Evolutionary conservation across 352 stramenopile genomes (phyloP), one percentile per base, ranked within the genome.

Genomic region (Globisporangium cystogenes): DNA sequence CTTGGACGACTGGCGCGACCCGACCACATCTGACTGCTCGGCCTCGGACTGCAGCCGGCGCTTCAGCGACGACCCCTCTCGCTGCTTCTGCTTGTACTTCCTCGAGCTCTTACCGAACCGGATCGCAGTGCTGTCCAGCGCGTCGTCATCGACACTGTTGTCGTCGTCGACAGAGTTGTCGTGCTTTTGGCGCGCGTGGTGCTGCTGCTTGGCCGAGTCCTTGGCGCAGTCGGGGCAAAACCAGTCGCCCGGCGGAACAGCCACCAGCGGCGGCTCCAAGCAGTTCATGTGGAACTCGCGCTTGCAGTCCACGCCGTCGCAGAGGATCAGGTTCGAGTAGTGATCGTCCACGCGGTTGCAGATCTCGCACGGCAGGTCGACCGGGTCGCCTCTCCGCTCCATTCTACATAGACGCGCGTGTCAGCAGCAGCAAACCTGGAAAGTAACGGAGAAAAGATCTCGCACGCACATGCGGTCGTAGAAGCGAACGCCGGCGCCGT

Each of bases 201-300:
- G 51, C 37, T 67, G 42, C 27, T 68, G 49, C 49, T 67, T 69
- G 12, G 66, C 70, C 40, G 48, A 59, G 48, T 85, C 64, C 52
- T 82, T 75, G 2, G 67, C 55, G 23, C 70, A 90, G 14, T 87
- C 67, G 21, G 81, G 84, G 20, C 84, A 94, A 62, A 78, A 90
- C 84, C 84, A 94, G 41, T 90, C 66, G 8, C 84, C 84, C 24
- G 67, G 62, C 7, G 84, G 84, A 15, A 93, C 71, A 8, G 64
- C 47, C 12, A 72, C 55, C 7, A 95, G 65, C 20, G 84, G 84
- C 8, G 84, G 84, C 16, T 43, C 72, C 27, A 95, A 63, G 48
- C 84, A 95, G 42, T 87, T 85, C 80, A 92, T 93, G 60, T 95
- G 84, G 60, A 88, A 95, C 61, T 93, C 82, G 1, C 78, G 76